A percentile compares a stretch with the other conserved stretches of the same genome.
Evolutionary conservation across 306 rosid species (phyloP).

Genomic region (Trichosanthes cucumerina): DNA sequence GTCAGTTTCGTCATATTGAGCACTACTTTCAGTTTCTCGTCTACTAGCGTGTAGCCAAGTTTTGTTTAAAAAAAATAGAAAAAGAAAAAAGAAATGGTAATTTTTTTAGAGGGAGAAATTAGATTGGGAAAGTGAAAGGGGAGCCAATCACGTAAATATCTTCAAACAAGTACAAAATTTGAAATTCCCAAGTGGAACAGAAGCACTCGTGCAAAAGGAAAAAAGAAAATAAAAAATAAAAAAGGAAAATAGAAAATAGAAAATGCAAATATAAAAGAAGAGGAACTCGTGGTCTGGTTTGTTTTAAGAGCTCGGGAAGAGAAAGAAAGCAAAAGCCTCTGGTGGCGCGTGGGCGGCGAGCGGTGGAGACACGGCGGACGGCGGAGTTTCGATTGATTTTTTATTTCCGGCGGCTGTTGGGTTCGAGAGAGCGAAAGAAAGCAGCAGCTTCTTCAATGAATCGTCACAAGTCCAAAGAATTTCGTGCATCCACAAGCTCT

Average conservation of each 20-base stretch:
- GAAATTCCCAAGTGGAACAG: neutral
- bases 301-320: neutral
- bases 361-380: neutral
- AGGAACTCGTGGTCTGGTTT: neutral
- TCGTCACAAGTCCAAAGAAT: constrained; percentile 29
- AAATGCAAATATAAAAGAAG: neutral
- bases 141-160: neutral
- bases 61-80: too few species aligned
- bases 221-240: too few species aligned
- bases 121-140: neutral
- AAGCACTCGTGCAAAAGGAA: neutral
- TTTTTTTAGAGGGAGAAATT: neutral
- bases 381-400: neutral
- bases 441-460: constrained; percentile 26
- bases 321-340: neutral
- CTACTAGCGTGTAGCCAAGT: too few species aligned
- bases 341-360: neutral
- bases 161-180: neutral
- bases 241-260: neutral
- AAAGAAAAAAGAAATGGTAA: too few species aligned
- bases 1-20: too few species aligned
- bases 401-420: neutral
- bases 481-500: constrained; percentile 61
- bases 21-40: too few species aligned
- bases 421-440: constrained; percentile 35